Conservation (phyloP, 805 yeast species). For the Zygosaccharomyces kombuchaensis region DNA sequence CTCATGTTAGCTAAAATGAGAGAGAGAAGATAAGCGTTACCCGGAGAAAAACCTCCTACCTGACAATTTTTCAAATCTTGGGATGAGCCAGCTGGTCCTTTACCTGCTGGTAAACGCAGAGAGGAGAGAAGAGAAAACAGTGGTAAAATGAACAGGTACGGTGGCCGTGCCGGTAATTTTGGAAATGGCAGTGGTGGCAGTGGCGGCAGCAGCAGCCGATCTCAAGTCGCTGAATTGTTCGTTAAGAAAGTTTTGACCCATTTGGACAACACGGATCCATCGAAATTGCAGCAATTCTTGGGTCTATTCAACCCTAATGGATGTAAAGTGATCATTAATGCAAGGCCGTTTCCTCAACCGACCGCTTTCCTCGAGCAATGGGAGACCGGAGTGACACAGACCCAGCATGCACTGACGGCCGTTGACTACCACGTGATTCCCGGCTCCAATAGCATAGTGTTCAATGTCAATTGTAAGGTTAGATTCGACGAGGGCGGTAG, state of each 20-base stretch:
- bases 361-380: slow-evolving; percentile 31
- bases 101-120: background rate
- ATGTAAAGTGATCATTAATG: slow-evolving; percentile 32
- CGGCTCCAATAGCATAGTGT: slow-evolving; percentile 52
- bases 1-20: background rate
- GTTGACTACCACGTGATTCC: slow-evolving; percentile 66
- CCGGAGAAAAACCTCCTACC: background rate
- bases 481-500: slow-evolving; percentile 73
- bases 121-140: background rate
- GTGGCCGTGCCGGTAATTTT: slow-evolving; percentile 6
- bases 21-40: background rate
- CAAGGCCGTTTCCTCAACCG: slow-evolving; percentile 30
- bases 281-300: slow-evolving; percentile 28
- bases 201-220: slow-evolving; percentile 20
- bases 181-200: background rate
- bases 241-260: slow-evolving; percentile 35
- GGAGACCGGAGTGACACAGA: slow-evolving; percentile 35
- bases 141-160: slow-evolving; percentile 11
- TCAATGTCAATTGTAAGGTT: slow-evolving; percentile 54
- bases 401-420: slow-evolving; percentile 61
- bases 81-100: slow-evolving; percentile 3
- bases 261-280: slow-evolving; percentile 33
- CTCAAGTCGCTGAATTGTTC: slow-evolving; percentile 31
- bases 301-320: slow-evolving; percentile 24
- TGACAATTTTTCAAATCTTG: slow-evolving; percentile 1